phyloP scores from a whole-genome alignment of 495 filamentous ascomycete species.

The Hyphodiscus hymeniophilus region DNA sequence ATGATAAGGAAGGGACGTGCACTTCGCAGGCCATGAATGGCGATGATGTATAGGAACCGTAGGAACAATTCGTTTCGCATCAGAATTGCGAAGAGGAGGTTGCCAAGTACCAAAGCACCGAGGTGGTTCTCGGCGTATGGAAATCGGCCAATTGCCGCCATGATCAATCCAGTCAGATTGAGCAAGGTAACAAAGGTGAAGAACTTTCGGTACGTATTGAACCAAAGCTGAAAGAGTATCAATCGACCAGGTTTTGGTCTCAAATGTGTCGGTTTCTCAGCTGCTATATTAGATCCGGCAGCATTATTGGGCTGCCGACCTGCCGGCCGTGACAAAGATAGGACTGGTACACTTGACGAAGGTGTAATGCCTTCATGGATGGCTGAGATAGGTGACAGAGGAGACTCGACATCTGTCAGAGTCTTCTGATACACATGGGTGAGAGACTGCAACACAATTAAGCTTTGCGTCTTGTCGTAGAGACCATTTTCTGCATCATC shows the following conservation, averaged over 20 bases:
- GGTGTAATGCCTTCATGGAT: conserved; percentile 34
- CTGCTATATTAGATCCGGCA: conserved; percentile 4
- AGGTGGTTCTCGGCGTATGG: conserved; percentile 34
- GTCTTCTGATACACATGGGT: conserved; percentile 25
- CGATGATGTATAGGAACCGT: conserved; percentile 30
- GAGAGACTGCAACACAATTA: conserved; percentile 22
- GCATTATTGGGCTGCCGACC: too few species aligned
- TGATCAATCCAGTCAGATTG: conserved; percentile 31
- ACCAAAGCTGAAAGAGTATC: conserved; percentile 35
- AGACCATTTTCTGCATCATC: conserved; percentile 36
- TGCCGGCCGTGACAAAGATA: too few species aligned
- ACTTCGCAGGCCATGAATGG: conserved; percentile 33
- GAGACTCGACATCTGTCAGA: conserved; percentile 19
- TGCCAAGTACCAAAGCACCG: conserved; percentile 35
- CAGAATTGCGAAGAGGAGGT: conserved; percentile 33
- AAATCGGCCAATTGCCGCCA: conserved; percentile 29
- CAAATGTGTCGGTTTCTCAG: too few species aligned
- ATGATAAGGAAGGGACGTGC: conserved; percentile 22
- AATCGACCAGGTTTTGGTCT: too few species aligned
- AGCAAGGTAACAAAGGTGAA: conserved; percentile 33
- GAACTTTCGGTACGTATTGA: conserved; percentile 39
- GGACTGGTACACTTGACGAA: too few species aligned
- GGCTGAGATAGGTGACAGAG: conserved; percentile 22
- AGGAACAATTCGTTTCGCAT: conserved; percentile 36
- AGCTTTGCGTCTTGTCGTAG: conserved; percentile 26